Evolutionary conservation across 495 filamentous ascomycete species (phyloP).

Genomic region (Chlorociboria aeruginascens): DNA sequence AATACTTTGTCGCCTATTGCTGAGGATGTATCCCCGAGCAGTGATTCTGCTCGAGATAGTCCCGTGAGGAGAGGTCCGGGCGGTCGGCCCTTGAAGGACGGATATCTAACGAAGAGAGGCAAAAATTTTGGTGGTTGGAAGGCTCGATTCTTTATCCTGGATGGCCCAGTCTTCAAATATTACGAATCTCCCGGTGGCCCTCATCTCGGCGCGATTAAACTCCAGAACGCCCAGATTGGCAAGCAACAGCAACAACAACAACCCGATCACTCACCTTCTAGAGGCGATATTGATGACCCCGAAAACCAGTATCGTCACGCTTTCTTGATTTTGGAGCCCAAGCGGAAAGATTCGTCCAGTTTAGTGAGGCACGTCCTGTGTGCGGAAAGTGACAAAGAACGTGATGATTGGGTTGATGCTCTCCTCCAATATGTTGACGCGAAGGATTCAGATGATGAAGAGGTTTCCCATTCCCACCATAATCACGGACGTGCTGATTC

Average conservation of each 20-base stretch:
- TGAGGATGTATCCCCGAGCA: slow-evolving; percentile 43
- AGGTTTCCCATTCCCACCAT: slow-evolving; percentile 20
- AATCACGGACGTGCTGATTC: slow-evolving; percentile 21
- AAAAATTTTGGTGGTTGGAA: slow-evolving; percentile 99
- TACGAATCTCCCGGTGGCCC: slow-evolving; percentile 82
- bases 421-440: slow-evolving; percentile 84
- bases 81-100: slow-evolving; percentile 64
- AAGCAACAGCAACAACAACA: slow-evolving; percentile 50
- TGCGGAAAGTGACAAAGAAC: slow-evolving; percentile 85
- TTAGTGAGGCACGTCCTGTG: slow-evolving; percentile 91
- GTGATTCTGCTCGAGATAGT: slow-evolving; percentile 31
- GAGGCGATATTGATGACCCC: slow-evolving; percentile 49
- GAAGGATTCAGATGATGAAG: slow-evolving; percentile 45
- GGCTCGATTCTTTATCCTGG: slow-evolving; percentile 82
- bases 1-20: slow-evolving; percentile 69
- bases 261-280: slow-evolving; percentile 45
- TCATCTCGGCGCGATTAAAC: slow-evolving; percentile 86
- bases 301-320: slow-evolving; percentile 96
- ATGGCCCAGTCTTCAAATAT: slow-evolving; percentile 81
- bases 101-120: slow-evolving; percentile 89
- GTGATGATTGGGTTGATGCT: slow-evolving; percentile 87
- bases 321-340: slow-evolving; percentile 88
- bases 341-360: slow-evolving; percentile 86
- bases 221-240: slow-evolving; percentile 84
- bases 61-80: slow-evolving; percentile 38